Percentiles rank a stretch among this genome's conserved stretches.
Conservation (phyloP, 768 basidiomycete genomes). For the Russula foetens region DNA sequence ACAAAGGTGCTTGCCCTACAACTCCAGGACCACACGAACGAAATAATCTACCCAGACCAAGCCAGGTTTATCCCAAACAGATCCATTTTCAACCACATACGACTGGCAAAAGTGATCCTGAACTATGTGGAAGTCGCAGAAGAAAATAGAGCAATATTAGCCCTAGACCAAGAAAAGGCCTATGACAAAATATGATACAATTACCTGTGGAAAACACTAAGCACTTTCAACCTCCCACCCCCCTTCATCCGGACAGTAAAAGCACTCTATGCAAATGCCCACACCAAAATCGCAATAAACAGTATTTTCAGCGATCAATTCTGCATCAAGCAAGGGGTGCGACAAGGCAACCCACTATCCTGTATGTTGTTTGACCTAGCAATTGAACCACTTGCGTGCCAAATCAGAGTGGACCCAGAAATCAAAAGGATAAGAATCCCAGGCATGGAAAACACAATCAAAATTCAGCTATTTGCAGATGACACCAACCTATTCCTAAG, state of each 20-base stretch:
- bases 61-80: not conserved
- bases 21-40: not conserved
- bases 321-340: not conserved
- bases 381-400: not conserved
- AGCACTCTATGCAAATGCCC: not conserved
- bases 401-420: not conserved
- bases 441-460: not conserved
- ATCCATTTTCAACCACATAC: not conserved
- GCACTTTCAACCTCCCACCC: not conserved
- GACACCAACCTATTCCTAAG: constrained; percentile 22
- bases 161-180: constrained; percentile 6
- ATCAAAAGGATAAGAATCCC: not conserved
- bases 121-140: constrained; percentile 4
- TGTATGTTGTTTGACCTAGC: not conserved
- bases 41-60: not conserved
- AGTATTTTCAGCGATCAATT: not conserved
- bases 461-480: not conserved
- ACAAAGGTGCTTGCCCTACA: constrained; percentile 14
- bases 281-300: not conserved
- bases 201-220: constrained; percentile 3
- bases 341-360: not conserved
- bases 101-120: not conserved
- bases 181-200: constrained; percentile 16
- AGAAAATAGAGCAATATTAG: not conserved
- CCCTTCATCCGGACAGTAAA: not conserved